Percentiles rank a stretch among this genome's conserved stretches.
phyloP scores from a whole-genome alignment of 768 basidiomycete genomes.

The Calocybe cyanea region DNA sequence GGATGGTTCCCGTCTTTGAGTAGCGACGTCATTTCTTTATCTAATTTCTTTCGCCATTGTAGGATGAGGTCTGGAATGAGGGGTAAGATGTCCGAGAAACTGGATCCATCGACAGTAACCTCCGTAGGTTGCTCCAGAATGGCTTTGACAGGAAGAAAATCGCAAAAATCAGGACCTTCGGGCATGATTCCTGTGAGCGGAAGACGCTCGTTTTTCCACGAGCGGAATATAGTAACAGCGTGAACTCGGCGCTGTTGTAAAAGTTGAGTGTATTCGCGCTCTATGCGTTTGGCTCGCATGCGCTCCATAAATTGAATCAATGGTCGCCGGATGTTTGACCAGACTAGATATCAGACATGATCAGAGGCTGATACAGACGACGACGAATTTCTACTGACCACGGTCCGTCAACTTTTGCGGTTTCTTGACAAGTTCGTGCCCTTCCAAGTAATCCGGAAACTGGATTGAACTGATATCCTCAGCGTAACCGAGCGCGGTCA shows the following conservation, averaged over 20 bases:
- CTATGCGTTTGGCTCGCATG: slow-evolving; percentile 40
- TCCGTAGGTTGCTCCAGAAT: slow-evolving; percentile 39
- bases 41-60: slow-evolving; percentile 35
- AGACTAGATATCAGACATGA: slow-evolving; percentile 29
- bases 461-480: slow-evolving; percentile 38
- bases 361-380: neutral
- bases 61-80: slow-evolving; percentile 36
- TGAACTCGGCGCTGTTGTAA: slow-evolving; percentile 35
- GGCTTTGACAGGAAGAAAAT: slow-evolving; percentile 33
- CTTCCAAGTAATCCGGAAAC: slow-evolving; percentile 33
- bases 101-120: slow-evolving; percentile 31
- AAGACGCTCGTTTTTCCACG: slow-evolving; percentile 38
- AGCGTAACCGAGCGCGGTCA: slow-evolving; percentile 47
- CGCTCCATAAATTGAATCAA: slow-evolving; percentile 44
- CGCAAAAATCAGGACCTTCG: slow-evolving; percentile 42
- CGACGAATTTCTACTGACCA: slow-evolving; percentile 31
- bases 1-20: slow-evolving; percentile 11
- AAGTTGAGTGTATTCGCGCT: slow-evolving; percentile 36
- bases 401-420: slow-evolving; percentile 47
- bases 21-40: slow-evolving; percentile 19
- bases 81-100: slow-evolving; percentile 34
- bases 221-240: slow-evolving; percentile 38
- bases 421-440: slow-evolving; percentile 44
- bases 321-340: slow-evolving; percentile 44
- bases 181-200: slow-evolving; percentile 43